These are phyloP conservation scores for Aspergillus nomiae DNA, from an alignment of 2,329 filamentous ascomycete genomes.

Conservation along the genomic window DNA sequence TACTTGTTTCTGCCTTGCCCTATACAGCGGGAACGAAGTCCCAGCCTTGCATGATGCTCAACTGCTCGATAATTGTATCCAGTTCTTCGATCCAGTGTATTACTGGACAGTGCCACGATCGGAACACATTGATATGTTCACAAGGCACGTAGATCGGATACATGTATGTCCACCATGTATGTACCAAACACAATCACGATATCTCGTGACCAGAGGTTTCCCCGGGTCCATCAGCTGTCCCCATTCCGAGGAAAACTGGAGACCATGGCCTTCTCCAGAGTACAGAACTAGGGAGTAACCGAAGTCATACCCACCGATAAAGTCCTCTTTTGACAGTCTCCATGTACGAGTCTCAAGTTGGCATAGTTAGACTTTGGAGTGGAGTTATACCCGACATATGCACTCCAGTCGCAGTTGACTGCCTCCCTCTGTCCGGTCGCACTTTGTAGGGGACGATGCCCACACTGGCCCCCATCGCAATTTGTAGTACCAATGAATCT, in stretches of 20 bases:
- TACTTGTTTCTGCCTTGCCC: neutral
- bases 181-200: neutral
- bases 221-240: neutral
- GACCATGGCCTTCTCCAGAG: neutral
- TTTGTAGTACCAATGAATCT: neutral
- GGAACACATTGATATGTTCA: neutral
- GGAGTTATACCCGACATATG: neutral
- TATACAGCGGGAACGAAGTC: neutral
- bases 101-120: neutral
- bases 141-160: neutral
- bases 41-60: neutral
- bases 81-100: neutral
- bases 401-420: neutral
- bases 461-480: neutral
- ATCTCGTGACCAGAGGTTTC: neutral
- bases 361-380: neutral
- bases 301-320: neutral
- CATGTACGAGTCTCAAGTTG: neutral
- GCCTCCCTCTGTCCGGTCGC: neutral
- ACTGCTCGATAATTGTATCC: neutral
- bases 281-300: neutral
- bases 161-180: neutral
- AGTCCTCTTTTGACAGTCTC: neutral
- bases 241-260: constrained; percentile 1
- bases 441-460: neutral